phyloP scores from a whole-genome alignment of 83 land plant genomes.

The Picea engelmannii region DNA sequence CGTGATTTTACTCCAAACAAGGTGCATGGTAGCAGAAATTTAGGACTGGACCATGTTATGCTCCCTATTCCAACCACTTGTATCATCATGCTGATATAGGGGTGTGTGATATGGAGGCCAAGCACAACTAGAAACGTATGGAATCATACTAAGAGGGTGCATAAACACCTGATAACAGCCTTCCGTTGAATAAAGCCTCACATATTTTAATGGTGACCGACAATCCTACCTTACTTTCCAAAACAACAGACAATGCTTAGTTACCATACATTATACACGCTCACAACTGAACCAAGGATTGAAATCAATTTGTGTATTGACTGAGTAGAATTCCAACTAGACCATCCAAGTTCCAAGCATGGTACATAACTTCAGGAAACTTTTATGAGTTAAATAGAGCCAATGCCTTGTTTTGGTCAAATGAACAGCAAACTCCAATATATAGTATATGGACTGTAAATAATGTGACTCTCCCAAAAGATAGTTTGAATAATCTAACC shows the following conservation, averaged over 20 bases:
- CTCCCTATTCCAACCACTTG: too few species aligned
- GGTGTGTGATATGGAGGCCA: too few species aligned
- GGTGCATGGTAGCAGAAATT: too few species aligned
- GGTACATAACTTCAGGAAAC: background rate
- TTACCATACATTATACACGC: background rate
- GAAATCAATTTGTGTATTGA: background rate
- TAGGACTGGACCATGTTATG: too few species aligned
- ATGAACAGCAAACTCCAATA: background rate
- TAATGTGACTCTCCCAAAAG: background rate
- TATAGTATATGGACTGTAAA: background rate
- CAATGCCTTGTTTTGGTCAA: background rate
- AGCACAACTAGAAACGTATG: too few species aligned
- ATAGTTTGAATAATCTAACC: too few species aligned
- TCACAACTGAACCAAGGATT: background rate
- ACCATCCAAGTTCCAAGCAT: background rate
- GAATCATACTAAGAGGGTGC: too few species aligned
- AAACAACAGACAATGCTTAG: background rate
- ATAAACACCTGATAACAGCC: too few species aligned
- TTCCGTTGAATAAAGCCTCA: background rate
- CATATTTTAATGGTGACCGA: background rate
- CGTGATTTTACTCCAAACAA: too few species aligned
- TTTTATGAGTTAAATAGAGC: background rate
- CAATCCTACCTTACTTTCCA: background rate
- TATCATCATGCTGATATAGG: too few species aligned
- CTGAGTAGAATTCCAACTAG: background rate